Evolutionary conservation across 345 rosid species (phyloP).

Genomic region (Orychophragmus violaceus): DNA sequence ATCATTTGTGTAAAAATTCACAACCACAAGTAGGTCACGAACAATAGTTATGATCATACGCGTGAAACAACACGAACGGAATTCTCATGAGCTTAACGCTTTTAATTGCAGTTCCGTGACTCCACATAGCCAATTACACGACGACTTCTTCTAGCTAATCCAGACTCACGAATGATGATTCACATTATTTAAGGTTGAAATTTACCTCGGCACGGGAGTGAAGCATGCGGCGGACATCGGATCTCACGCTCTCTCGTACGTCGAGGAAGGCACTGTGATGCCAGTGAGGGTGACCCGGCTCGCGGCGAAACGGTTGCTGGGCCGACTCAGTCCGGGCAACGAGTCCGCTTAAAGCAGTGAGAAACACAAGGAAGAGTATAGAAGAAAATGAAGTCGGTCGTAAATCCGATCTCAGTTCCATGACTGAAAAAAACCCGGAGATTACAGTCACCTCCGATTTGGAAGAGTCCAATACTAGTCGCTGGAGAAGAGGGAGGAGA

Average conservation of each 20-base stretch:
- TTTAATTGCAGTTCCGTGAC: background rate
- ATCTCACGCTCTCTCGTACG: constrained; percentile 75
- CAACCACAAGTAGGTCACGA: background rate
- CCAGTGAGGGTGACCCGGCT: constrained; percentile 94
- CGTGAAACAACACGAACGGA: background rate
- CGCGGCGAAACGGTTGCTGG: constrained; percentile 74
- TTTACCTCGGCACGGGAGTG: constrained; percentile 96
- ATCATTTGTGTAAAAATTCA: background rate
- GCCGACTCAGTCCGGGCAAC: constrained; percentile 46
- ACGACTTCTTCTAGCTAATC: constrained; percentile 12
- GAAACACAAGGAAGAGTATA: background rate
- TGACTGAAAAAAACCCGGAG: constrained; percentile 20
- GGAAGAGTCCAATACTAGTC: constrained; percentile 17
- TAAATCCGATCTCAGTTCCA: constrained; percentile 33
- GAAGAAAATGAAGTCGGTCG: background rate
- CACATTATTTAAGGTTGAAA: background rate
- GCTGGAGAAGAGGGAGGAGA: background rate
- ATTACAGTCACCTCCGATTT: constrained; percentile 19
- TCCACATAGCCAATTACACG: background rate
- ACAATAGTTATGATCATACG: constrained; percentile 8
- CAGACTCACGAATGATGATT: background rate
- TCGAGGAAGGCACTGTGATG: constrained; percentile 98
- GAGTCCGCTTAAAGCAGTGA: constrained; percentile 35
- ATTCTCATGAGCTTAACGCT: background rate
- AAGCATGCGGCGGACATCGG: constrained; percentile 89